phyloP scores from a whole-genome alignment of 371 early-diverging fungal species.

The Entomophthora muscae region DNA sequence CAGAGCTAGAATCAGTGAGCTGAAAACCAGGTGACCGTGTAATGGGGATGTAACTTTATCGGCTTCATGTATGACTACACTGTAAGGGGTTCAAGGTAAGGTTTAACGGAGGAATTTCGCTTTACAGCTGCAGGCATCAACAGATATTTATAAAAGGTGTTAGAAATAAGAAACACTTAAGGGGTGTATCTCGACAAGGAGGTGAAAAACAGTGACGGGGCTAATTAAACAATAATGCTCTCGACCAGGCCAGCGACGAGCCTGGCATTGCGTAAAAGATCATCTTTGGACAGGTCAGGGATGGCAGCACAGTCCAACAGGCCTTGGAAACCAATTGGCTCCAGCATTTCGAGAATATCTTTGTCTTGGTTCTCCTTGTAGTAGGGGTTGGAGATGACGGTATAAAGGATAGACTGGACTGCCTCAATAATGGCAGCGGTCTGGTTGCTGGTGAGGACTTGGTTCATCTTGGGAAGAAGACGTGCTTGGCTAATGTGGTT shows the following conservation, averaged over 20 bases:
- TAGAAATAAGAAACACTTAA: too few species aligned
- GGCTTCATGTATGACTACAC: too few species aligned
- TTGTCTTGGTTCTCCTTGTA: conserved; percentile 21
- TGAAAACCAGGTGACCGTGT: too few species aligned
- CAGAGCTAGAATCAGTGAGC: too few species aligned
- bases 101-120: too few species aligned
- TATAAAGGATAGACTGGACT: conserved; percentile 57
- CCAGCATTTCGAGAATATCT: conserved; percentile 24
- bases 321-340: conserved; percentile 29
- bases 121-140: too few species aligned
- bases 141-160: too few species aligned
- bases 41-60: too few species aligned
- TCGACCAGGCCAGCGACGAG: conserved; percentile 40
- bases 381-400: conserved; percentile 44
- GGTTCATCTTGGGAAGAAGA: conserved; percentile 57
- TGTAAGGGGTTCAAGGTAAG: too few species aligned
- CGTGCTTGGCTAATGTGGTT: conserved; percentile 32
- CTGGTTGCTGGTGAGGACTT: conserved; percentile 44
- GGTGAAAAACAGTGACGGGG: too few species aligned
- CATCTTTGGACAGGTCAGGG: conserved; percentile 18
- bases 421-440: conserved; percentile 49
- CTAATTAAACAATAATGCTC: conserved; percentile 28
- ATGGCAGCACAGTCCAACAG: conserved; percentile 18
- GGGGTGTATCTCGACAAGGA: too few species aligned
- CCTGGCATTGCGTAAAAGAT: conserved; percentile 26